phyloP scores from a whole-genome alignment of 108 stramenopile species.

The Cyclostephanos tholiformis region DNA sequence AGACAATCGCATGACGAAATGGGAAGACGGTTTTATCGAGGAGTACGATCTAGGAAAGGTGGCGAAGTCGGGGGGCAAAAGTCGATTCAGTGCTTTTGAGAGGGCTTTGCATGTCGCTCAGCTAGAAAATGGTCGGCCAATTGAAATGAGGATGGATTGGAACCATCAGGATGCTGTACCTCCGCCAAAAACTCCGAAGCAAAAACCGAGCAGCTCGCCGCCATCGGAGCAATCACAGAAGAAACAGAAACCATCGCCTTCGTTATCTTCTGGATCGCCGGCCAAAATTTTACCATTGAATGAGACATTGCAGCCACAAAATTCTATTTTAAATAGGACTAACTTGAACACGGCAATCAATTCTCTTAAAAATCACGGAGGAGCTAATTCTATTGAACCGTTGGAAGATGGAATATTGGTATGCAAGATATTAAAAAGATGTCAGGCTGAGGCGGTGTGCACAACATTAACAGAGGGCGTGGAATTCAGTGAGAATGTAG shows the following conservation, averaged over 20 bases:
- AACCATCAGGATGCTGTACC: conserved; percentile 58
- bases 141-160: conserved; percentile 83
- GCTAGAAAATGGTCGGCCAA: conserved; percentile 72
- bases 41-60: conserved; percentile 80
- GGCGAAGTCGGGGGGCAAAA: conserved; percentile 65
- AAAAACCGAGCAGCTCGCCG: conserved; percentile 10
- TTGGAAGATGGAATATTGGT: conserved; percentile 47
- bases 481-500: conserved; percentile 57
- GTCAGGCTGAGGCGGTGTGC: conserved; percentile 1
- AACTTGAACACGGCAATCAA: conserved; percentile 21
- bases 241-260: conserved; percentile 15
- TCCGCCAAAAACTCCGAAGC: conserved; percentile 23
- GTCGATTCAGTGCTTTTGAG: conserved; percentile 53
- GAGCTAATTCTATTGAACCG: conserved; percentile 40
- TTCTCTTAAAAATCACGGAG: conserved; percentile 19
- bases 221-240: conserved; percentile 7
- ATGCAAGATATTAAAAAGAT: conserved; percentile 46
- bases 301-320: conserved; percentile 7
- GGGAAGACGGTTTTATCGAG: conserved; percentile 78
- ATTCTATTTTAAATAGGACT: conserved; percentile 26
- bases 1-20: conserved; percentile 56
- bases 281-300: neutral
- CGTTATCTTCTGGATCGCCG: conserved; percentile 2
- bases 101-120: conserved; percentile 71
- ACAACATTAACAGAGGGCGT: conserved; percentile 18